A percentile compares a stretch with the other conserved stretches of the same genome.
Evolutionary conservation across 495 filamentous ascomycete species (phyloP).

Genomic region (Clohesyomyces aquaticus): DNA sequence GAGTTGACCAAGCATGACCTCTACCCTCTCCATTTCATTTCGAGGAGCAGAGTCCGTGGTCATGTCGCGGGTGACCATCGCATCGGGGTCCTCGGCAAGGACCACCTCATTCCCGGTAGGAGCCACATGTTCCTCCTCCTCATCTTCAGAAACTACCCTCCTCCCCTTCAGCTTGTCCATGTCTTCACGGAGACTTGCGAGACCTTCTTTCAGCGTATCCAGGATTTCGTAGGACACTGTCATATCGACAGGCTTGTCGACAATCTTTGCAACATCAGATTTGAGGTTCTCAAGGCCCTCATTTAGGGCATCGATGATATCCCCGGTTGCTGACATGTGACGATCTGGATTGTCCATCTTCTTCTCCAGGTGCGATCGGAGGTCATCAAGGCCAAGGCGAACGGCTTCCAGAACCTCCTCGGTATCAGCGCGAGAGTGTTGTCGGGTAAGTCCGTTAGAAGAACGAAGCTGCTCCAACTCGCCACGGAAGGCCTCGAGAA

Average conservation of each 20-base stretch:
- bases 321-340: slow-evolving; percentile 64
- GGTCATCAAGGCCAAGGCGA: slow-evolving; percentile 67
- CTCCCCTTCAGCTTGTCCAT: slow-evolving; percentile 68
- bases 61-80: slow-evolving; percentile 36
- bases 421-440: slow-evolving; percentile 41
- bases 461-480: slow-evolving; percentile 49
- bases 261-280: slow-evolving; percentile 72
- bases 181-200: slow-evolving; percentile 72
- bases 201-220: slow-evolving; percentile 78
- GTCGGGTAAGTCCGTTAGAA: slow-evolving; percentile 39
- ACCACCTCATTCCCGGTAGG: slow-evolving; percentile 48
- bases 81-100: slow-evolving; percentile 45
- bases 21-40: slow-evolving; percentile 80
- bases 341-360: slow-evolving; percentile 60
- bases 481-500: slow-evolving; percentile 53
- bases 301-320: slow-evolving; percentile 79
- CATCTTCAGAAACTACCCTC: slow-evolving; percentile 40
- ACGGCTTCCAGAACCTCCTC: slow-evolving; percentile 59
- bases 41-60: slow-evolving; percentile 56
- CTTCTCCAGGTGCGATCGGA: slow-evolving; percentile 68
- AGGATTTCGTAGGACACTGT: slow-evolving; percentile 84
- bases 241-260: slow-evolving; percentile 76
- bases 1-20: slow-evolving; percentile 77
- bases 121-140: slow-evolving; percentile 24
- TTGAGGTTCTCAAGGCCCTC: slow-evolving; percentile 78